Percentiles rank a stretch among this genome's conserved stretches.
phyloP scores from a whole-genome alignment of 2,329 filamentous ascomycete species.

The Elsinoe fawcettii region DNA sequence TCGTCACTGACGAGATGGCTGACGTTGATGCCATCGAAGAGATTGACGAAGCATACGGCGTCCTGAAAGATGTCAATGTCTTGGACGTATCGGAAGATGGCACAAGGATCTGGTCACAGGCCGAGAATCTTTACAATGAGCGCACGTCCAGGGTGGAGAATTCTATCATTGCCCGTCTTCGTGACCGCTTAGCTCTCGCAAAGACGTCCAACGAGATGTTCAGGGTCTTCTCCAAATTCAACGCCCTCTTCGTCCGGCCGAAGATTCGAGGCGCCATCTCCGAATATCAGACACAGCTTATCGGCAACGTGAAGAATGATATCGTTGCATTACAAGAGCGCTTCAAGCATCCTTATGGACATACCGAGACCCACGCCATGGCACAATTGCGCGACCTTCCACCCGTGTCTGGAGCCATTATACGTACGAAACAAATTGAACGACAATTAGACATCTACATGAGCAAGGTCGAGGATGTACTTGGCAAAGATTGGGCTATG shows the following conservation, averaged over 20 bases:
- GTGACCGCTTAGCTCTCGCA: conserved; percentile 86
- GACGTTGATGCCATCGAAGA: conserved; percentile 96
- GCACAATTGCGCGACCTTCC: conserved; percentile 91
- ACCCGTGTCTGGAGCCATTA: conserved; percentile 91
- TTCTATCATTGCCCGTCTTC: conserved; percentile 89
- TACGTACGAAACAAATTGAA: conserved; percentile 96
- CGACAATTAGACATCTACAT: conserved; percentile 93
- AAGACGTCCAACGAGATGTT: conserved; percentile 99
- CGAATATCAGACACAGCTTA: conserved; percentile 95
- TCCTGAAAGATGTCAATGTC: conserved; percentile 88
- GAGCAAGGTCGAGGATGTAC: conserved; percentile 97
- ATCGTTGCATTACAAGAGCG: conserved; percentile 89
- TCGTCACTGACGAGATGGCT: conserved; percentile 86
- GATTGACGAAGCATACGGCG: conserved; percentile 88
- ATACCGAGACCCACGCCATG: conserved; percentile 97
- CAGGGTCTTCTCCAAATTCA: conserved; percentile 98
- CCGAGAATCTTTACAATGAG: conserved; percentile 94
- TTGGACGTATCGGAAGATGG: conserved; percentile 86
- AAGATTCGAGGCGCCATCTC: conserved; percentile 97
- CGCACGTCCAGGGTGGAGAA: conserved; percentile 96
- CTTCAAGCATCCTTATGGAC: conserved; percentile 97
- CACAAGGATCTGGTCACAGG: conserved; percentile 84
- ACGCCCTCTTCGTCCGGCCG: conserved; percentile 94
- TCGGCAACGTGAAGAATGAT: conserved; percentile 95
- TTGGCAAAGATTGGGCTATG: conserved; percentile 88